These are phyloP conservation scores for Aureobasidium melanogenum DNA, from an alignment of 2,329 filamentous ascomycete species.

Conservation along the genomic window DNA sequence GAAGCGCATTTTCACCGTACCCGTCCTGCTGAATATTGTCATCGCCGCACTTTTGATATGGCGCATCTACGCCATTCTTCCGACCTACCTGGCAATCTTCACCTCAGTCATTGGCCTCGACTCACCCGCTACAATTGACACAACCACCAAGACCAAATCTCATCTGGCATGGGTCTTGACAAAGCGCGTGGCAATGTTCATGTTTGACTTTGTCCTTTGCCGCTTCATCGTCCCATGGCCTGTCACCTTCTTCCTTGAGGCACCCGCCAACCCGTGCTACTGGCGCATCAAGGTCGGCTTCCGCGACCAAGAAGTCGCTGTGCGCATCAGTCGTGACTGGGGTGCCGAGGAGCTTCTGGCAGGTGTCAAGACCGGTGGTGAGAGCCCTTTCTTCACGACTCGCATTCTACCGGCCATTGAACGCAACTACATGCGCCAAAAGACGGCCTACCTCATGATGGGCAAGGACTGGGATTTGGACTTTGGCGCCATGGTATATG, in stretches of 20 bases:
- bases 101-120: slow-evolving; percentile 55
- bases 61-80: slow-evolving; percentile 59
- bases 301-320: slow-evolving; percentile 68
- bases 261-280: slow-evolving; percentile 53
- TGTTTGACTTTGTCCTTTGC: slow-evolving; percentile 59
- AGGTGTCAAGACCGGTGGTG: slow-evolving; percentile 43
- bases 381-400: slow-evolving; percentile 49
- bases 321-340: slow-evolving; percentile 69
- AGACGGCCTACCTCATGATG: slow-evolving; percentile 83
- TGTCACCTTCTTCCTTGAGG: slow-evolving; percentile 47
- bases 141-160: slow-evolving; percentile 46
- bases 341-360: slow-evolving; percentile 48
- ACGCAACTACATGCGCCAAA: slow-evolving; percentile 56
- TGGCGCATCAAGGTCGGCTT: slow-evolving; percentile 76
- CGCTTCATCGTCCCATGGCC: slow-evolving; percentile 39
- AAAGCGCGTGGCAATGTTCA: slow-evolving; percentile 55
- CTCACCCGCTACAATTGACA: slow-evolving; percentile 59
- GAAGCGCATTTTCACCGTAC: slow-evolving; percentile 72
- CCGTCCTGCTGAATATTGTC: slow-evolving; percentile 63
- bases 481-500: slow-evolving; percentile 69
- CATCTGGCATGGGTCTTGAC: slow-evolving; percentile 50
- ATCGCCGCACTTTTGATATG: slow-evolving; percentile 57
- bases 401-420: slow-evolving; percentile 62
- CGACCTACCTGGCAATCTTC: slow-evolving; percentile 63
- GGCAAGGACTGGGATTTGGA: slow-evolving; percentile 82